Evolutionary conservation across 164 flowering plant genomes (phyloP), one percentile per base, ranked within the genome.

Genomic region (Vitis cinerea): DNA sequence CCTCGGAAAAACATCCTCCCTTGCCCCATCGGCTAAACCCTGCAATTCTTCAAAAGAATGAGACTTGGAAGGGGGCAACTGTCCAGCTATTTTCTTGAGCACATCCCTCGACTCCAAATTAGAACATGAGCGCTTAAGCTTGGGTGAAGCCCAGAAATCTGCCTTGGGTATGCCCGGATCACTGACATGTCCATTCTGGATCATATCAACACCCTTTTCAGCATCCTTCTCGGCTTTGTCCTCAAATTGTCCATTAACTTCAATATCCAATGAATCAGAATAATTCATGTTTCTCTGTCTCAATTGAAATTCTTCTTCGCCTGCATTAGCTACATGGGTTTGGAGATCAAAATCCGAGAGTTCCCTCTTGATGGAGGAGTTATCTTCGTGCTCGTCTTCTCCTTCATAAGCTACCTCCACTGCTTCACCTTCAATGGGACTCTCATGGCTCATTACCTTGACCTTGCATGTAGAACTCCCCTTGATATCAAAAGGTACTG

Each of bases 91-190:
- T 74, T 68, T 83, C 63, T 68, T 79, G 0, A 81, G 71, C 72
- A 87, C 73, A 50, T 67, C 70, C 50, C 89, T 77, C 0, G 83
- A 81, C 74, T 86, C 97, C 16, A 92, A 63, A 71, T 85, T 83
- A 4, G 97, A 92, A 80, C 99, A 94, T 1, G 99, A 89, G 14
- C 97, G 90, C 71, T 84, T 77, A 17, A 92, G 90, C 84, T 76
- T 75, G 0, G 97, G 97, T 14, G 94, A 83, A 50, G 82, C 85
- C 89, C 88, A 86, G 68, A 75, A 81, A 55, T 80, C 77, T 3
- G 73, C 78, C 71, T 77, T 88, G 11, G 70, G 80, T 4, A 78
- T 69, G 13, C 99, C 99, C 3, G 99, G 97, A 80, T 94, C 99
- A 77, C 99, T 92, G 13, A 86, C 30, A 78, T 94, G 94, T 37